A percentile compares a stretch with the other conserved stretches of the same genome.
phyloP scores from a whole-genome alignment of 2,329 filamentous ascomycete species.

The Magnaporthales sp. region DNA sequence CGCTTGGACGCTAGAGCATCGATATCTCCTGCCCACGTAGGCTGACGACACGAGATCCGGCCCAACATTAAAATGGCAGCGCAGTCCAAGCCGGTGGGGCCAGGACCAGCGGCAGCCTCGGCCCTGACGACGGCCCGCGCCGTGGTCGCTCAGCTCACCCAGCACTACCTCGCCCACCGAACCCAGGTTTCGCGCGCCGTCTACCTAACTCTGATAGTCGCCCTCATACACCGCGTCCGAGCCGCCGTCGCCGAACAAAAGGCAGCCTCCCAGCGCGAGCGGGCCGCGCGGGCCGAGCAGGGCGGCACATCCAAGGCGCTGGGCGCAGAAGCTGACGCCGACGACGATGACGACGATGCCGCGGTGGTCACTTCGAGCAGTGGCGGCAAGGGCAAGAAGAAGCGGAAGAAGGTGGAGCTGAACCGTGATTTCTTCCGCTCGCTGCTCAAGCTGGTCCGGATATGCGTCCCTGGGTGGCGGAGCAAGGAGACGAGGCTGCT shows the following conservation, averaged over 20 bases:
- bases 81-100: slow-evolving; percentile 53
- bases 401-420: slow-evolving; percentile 77
- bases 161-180: slow-evolving; percentile 70
- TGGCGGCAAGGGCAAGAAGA: slow-evolving; percentile 18
- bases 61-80: slow-evolving; percentile 28
- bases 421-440: slow-evolving; percentile 76
- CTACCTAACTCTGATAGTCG: slow-evolving; percentile 73
- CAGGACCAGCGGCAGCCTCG: slow-evolving; percentile 43
- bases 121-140: slow-evolving; percentile 56
- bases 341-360: slow-evolving; percentile 16
- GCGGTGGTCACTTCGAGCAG: slow-evolving; percentile 14
- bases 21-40: background rate
- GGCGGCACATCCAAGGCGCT: slow-evolving; percentile 28
- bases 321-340: slow-evolving; percentile 25
- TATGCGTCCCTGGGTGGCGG: slow-evolving; percentile 83
- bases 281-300: slow-evolving; percentile 40
- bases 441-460: slow-evolving; percentile 67
- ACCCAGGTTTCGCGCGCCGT: slow-evolving; percentile 75
- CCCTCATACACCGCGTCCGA: slow-evolving; percentile 78
- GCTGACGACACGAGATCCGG: background rate
- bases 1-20: background rate
- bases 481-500: slow-evolving; percentile 83
- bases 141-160: slow-evolving; percentile 57
- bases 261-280: slow-evolving; percentile 63
- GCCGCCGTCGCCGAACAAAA: slow-evolving; percentile 92